Evolutionary conservation across 1,139 yeast species (phyloP).

Genomic region (Blastobotrys petasosporus): DNA sequence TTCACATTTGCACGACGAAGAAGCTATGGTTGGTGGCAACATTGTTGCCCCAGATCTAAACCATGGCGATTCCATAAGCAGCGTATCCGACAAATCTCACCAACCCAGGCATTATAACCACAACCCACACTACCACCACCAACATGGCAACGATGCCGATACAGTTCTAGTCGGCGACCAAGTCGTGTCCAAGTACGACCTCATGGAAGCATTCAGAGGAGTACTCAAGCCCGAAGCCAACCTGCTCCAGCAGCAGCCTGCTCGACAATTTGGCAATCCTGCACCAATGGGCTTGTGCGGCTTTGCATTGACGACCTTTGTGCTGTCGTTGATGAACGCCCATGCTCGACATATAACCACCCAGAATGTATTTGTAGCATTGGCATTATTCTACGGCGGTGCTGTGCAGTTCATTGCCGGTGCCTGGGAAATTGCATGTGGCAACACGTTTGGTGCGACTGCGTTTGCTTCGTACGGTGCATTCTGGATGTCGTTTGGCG

Average conservation of each 20-base stretch:
- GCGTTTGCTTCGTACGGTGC: conserved; percentile 75
- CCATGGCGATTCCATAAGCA: background rate
- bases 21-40: conserved; percentile 14
- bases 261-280: conserved; percentile 74
- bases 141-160: conserved; percentile 37
- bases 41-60: conserved; percentile 11
- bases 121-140: background rate
- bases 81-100: background rate
- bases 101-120: no score
- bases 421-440: conserved; percentile 62
- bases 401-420: conserved; percentile 68
- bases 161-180: conserved; percentile 67
- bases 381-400: conserved; percentile 86
- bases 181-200: conserved; percentile 55
- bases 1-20: conserved; percentile 10
- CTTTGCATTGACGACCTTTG: conserved; percentile 80
- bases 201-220: conserved; percentile 66
- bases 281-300: conserved; percentile 82
- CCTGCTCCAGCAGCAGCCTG: conserved; percentile 15
- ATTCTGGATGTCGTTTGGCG: conserved; percentile 79
- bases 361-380: conserved; percentile 58
- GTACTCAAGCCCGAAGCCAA: conserved; percentile 43
- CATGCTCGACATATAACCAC: conserved; percentile 51
- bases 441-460: conserved; percentile 88
- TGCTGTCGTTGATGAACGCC: conserved; percentile 58